Conservation (phyloP, 345 rosid species). For the Crucihimalaya himalaica region DNA sequence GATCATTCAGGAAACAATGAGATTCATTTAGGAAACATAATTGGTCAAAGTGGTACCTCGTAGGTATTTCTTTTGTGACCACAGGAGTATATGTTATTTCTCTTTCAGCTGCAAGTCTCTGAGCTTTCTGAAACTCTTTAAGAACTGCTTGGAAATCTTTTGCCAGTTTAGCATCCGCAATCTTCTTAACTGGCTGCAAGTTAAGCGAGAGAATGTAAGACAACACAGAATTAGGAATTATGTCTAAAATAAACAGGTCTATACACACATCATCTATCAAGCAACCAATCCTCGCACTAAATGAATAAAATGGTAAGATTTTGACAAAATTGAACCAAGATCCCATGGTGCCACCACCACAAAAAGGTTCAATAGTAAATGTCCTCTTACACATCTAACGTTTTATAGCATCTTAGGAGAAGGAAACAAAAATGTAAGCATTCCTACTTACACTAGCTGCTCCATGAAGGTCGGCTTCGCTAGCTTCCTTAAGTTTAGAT, state of each 20-base stretch:
- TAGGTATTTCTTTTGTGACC: conserved; percentile 50
- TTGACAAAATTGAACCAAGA: neutral
- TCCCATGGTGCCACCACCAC: neutral
- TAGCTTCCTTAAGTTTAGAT: conserved; percentile 64
- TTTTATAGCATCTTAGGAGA: neutral
- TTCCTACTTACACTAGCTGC: conserved; percentile 60
- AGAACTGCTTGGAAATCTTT: conserved; percentile 68
- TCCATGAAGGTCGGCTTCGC: conserved; percentile 56
- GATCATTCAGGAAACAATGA: neutral
- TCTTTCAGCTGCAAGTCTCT: conserved; percentile 77
- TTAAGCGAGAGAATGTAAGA: conserved; percentile 9
- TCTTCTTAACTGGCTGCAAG: conserved; percentile 66
- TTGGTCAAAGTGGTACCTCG: conserved; percentile 43
- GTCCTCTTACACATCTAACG: conserved; percentile 5
- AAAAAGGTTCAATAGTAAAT: neutral
- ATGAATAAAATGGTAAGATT: neutral
- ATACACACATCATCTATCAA: neutral
- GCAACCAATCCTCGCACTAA: neutral
- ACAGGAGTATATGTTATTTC: conserved; percentile 58
- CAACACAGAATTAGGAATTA: neutral
- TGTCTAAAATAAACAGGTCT: neutral
- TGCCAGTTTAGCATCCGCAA: conserved; percentile 76
- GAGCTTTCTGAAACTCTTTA: conserved; percentile 72
- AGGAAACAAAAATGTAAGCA: conserved; percentile 1
- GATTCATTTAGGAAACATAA: neutral